A percentile compares a stretch with the other conserved stretches of the same genome.
Conservation (phyloP, 345 rosid genomes). For the thale cress (Arabidopsis thaliana) region DNA sequence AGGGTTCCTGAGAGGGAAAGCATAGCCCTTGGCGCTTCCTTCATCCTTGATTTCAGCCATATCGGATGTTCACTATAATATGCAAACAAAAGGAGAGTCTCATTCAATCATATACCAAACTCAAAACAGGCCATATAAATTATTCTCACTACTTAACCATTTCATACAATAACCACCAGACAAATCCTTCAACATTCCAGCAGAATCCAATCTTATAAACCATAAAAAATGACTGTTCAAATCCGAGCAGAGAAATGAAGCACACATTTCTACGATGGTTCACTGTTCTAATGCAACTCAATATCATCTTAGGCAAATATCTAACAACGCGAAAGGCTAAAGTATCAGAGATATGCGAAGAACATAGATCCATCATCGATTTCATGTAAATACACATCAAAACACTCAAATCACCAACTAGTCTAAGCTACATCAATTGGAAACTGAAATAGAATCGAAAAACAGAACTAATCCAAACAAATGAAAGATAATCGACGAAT, state of each 20-base stretch:
- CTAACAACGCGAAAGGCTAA: not conserved
- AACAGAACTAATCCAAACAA: not conserved
- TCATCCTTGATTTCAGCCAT: conserved; percentile 63
- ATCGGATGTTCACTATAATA: conserved; percentile 23
- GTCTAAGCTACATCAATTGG: conserved; percentile 4
- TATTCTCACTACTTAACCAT: not conserved
- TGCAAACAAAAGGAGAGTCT: conserved; percentile 1
- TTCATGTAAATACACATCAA: conserved; percentile 3
- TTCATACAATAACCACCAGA: not conserved
- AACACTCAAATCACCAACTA: conserved; percentile 16
- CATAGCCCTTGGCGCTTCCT: conserved; percentile 35
- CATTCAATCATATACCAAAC: conserved; percentile 6
- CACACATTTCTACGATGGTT: conserved; percentile 4
- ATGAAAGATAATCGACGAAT: not conserved
- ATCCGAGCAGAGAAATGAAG: conserved; percentile 4
- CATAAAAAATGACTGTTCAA: not conserved
- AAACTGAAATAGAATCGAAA: not conserved
- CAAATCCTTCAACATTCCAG: not conserved
- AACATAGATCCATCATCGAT: conserved; percentile 32
- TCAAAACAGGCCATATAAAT: not conserved
- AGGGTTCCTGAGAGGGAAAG: conserved; percentile 46
- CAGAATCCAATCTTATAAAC: conserved; percentile 1
- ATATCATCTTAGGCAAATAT: conserved; percentile 3
- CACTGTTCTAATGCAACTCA: conserved; percentile 26
- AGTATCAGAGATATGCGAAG: conserved; percentile 1